Conservation (phyloP, 2,329 filamentous ascomycete species). For the Cercospora beticola region DNA sequence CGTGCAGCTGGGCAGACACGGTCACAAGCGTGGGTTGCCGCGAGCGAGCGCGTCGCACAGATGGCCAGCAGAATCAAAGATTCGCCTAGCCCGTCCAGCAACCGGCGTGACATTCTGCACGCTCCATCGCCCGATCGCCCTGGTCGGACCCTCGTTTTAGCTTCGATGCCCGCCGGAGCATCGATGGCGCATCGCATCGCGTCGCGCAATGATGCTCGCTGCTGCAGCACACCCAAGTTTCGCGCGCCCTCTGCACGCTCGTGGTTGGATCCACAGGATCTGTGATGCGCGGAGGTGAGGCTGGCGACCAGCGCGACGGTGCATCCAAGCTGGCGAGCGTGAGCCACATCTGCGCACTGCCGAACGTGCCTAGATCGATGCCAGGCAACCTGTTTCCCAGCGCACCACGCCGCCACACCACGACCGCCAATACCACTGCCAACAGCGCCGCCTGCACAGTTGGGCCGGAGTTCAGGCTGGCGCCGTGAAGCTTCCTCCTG, state of each 20-base stretch:
- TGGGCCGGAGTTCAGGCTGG: neutral
- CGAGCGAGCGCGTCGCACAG: conserved; percentile 7
- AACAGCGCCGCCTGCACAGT: neutral
- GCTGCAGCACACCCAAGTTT: neutral
- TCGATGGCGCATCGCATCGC: neutral
- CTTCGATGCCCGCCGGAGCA: neutral
- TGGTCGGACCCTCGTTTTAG: conserved; percentile 1
- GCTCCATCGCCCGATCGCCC: conserved; percentile 11
- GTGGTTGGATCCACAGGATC: conserved; percentile 2
- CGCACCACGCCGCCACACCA: neutral
- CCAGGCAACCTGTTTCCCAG: neutral
- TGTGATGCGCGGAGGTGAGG: neutral
- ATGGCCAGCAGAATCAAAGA: conserved; percentile 15
- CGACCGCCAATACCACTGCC: neutral
- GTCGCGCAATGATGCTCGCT: neutral
- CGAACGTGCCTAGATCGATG: neutral
- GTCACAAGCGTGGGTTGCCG: conserved; percentile 1
- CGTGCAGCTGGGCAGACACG: neutral
- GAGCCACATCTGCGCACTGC: neutral
- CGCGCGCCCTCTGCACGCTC: neutral
- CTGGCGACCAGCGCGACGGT: neutral
- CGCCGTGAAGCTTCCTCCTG: neutral
- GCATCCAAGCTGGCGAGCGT: neutral
- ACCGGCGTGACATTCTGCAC: neutral
- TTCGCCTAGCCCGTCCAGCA: conserved; percentile 7